These are phyloP conservation scores for Salix viminalis DNA, from an alignment of 345 rosid species.

Conservation along the genomic window DNA sequence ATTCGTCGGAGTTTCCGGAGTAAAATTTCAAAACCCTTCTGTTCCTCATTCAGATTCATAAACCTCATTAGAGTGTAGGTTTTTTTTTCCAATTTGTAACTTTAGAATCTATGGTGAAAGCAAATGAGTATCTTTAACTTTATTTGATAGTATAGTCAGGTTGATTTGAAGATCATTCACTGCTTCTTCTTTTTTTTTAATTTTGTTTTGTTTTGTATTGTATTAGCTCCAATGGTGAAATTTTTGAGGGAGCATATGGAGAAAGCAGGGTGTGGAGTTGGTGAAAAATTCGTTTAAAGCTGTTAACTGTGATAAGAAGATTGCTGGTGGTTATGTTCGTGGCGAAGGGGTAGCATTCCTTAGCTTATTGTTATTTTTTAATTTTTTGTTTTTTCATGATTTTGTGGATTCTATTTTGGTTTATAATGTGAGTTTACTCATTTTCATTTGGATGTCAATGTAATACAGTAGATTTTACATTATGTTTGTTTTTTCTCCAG, in stretches of 20 bases:
- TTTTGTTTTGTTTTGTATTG: neutral
- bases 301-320: slow-evolving; percentile 44
- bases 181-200: neutral
- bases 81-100: slow-evolving; percentile 3
- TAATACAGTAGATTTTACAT: neutral
- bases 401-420: neutral
- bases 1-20: slow-evolving; percentile 52
- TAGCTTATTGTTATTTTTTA: neutral
- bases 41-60: neutral
- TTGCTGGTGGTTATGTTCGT: slow-evolving; percentile 59
- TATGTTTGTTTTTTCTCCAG: too few relatives aligned
- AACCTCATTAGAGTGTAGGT: slow-evolving; percentile 15
- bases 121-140: neutral
- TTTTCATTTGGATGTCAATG: neutral
- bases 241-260: slow-evolving; percentile 80
- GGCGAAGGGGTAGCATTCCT: slow-evolving; percentile 58
- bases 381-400: neutral
- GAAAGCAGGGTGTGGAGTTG: slow-evolving; percentile 75
- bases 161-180: slow-evolving; percentile 8
- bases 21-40: slow-evolving; percentile 11
- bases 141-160: neutral
- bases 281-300: slow-evolving; percentile 71
- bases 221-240: slow-evolving; percentile 72
- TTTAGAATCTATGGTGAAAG: neutral
- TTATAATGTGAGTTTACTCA: neutral